phyloP scores from a whole-genome alignment of 495 filamentous ascomycete genomes.

The Polyplosphaeria fusca region DNA sequence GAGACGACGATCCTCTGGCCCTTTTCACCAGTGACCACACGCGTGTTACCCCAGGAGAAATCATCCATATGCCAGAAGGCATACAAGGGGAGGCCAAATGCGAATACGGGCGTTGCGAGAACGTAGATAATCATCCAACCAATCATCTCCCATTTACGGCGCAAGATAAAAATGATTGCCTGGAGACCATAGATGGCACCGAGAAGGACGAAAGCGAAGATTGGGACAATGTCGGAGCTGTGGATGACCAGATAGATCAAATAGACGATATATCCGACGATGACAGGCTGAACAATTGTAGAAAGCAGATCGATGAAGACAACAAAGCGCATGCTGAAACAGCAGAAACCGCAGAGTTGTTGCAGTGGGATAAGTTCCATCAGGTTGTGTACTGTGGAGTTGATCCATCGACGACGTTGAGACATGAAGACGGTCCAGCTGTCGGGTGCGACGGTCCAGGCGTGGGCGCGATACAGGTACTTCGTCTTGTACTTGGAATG shows the following conservation, averaged over 20 bases:
- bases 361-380: constrained; percentile 90
- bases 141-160: constrained; percentile 94
- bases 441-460: constrained; percentile 94
- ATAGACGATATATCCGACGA: constrained; percentile 86
- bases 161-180: constrained; percentile 91
- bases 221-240: constrained; percentile 62
- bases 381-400: constrained; percentile 97
- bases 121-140: constrained; percentile 99
- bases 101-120: constrained; percentile 88
- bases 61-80: constrained; percentile 99
- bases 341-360: constrained; percentile 98
- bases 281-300: constrained; percentile 89
- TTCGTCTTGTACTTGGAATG: constrained; percentile 96
- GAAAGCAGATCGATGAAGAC: constrained; percentile 92
- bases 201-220: constrained; percentile 83
- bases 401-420: constrained; percentile 98
- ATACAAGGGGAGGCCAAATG: constrained; percentile 86
- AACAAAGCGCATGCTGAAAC: constrained; percentile 98
- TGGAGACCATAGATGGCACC: constrained; percentile 95
- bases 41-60: constrained; percentile 97
- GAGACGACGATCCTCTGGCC: constrained; percentile 89
- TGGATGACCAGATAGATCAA: constrained; percentile 70
- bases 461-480: constrained; percentile 87
- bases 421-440: constrained; percentile 92
- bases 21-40: constrained; percentile 93